Base-by-base conservation (phyloP, 2,329 filamentous ascomycete species). In the Fusarium sp. region DNA sequence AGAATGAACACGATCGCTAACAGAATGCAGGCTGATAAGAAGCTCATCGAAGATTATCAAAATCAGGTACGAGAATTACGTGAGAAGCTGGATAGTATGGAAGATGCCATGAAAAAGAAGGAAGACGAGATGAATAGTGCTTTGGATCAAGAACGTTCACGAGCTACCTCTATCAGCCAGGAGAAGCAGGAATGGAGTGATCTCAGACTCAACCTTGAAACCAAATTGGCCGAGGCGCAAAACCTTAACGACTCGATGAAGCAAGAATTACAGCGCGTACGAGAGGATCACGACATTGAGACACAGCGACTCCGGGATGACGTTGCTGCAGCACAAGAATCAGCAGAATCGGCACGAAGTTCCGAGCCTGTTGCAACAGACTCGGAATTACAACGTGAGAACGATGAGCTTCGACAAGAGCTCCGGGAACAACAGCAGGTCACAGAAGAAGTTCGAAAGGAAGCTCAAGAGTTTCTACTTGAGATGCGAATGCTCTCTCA, bases 401-500 rank as follows among this genome's bases (percentile, higher is more conserved):
- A 98, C 73, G 86, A 91, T 58, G 87, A 88, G 43, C 81, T 95
- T 22, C 88, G 91, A 68, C 78, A 80, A 36, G 87, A 91, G 31
- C 81, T 95, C 22, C 82, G 84, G 53, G 87, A 95, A 68, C 95
- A 98, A 78, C 91, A 94, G 71, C 87, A 91, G 59, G 87, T 96
- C 3, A 97, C 94, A 0, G 92, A 97, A 65, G 92, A 97, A 74
- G 96, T 98, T 33, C 90, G 93, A 24, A 88, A 87, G 56, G 93
- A 98, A 81, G 94, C 95, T 0, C 90, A 93, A 58, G 87, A 90
- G 50, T 97, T 95, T 77, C 81, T 99, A 43, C 86, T 88, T 66
- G 96, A 99, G 79, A 99, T 98, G 96, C 90, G 93, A 67, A 84
- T 88, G 45, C 86, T 98, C 46, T 97, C 95, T 7, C 87, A 94